These are phyloP conservation scores for Yamadazyma membranifaciens DNA, from an alignment of 1,139 yeast genomes.

Conservation along the genomic window DNA sequence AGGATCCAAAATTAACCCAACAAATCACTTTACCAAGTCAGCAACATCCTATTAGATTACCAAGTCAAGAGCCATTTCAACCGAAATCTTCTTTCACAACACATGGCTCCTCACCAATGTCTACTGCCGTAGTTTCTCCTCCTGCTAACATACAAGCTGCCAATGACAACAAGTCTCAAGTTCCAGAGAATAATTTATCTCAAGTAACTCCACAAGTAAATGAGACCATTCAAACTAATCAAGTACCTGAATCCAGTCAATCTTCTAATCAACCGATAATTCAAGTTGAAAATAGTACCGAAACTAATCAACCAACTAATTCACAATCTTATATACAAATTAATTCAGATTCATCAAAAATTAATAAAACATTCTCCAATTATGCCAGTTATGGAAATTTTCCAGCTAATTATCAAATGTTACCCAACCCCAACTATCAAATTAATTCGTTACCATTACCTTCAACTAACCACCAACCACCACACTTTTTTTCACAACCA, in stretches of 20 bases:
- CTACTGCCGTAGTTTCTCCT: too few species aligned
- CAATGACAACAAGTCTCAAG: too few species aligned
- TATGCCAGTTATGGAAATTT: background rate
- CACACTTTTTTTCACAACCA: constrained; percentile 3
- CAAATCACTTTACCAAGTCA: background rate
- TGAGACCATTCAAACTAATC: too few species aligned
- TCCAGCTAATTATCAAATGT: background rate
- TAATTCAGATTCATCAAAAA: background rate
- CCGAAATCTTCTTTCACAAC: too few species aligned
- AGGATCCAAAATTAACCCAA: background rate
- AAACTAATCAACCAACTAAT: background rate
- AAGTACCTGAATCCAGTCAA: too few species aligned
- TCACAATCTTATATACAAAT: too few species aligned
- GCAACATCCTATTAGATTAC: background rate
- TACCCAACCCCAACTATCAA: background rate
- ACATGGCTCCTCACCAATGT: too few species aligned
- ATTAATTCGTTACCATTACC: constrained; percentile 5
- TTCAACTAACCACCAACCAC: background rate
- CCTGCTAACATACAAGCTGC: too few species aligned
- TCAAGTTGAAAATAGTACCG: constrained; percentile 3
- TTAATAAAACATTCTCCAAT: background rate
- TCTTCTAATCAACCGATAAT: background rate
- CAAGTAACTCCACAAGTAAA: too few species aligned
- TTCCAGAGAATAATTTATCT: too few species aligned
- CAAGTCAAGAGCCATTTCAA: background rate